Evolutionary conservation across 2,329 filamentous ascomycete genomes (phyloP).

Genomic region (Phoma sp.): DNA sequence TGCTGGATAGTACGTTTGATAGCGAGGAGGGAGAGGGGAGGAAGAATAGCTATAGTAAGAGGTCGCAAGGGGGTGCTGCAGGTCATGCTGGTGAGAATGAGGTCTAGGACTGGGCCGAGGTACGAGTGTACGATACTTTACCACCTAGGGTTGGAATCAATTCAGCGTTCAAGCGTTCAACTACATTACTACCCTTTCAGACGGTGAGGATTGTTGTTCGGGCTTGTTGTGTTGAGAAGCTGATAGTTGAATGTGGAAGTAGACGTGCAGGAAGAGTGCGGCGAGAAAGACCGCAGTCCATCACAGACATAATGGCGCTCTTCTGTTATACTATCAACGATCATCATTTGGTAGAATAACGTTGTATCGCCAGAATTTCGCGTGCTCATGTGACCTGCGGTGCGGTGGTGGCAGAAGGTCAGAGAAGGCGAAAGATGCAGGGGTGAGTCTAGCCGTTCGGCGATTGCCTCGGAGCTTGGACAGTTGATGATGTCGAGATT

Average conservation of each 20-base stretch:
- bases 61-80: background rate
- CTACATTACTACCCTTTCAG: no score
- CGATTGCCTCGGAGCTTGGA: constrained; percentile 16
- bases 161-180: no score
- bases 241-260: no score
- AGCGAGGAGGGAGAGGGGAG: constrained; percentile 17
- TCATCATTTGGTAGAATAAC: no score
- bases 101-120: background rate
- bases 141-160: no score
- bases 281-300: background rate
- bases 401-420: constrained; percentile 11
- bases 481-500: constrained; percentile 20
- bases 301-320: no score
- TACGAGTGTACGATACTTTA: no score
- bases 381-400: constrained; percentile 14
- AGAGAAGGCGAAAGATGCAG: constrained; percentile 6
- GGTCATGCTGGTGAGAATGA: background rate
- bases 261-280: no score
- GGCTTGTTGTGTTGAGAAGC: no score
- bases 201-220: no score
- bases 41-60: constrained; percentile 5
- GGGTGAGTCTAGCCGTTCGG: constrained; percentile 4
- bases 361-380: background rate
- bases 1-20: constrained; percentile 41
- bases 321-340: no score